A percentile compares a stretch with the other conserved stretches of the same genome.
phyloP scores from a whole-genome alignment of 148 eudicot species.

The Silene conica region DNA sequence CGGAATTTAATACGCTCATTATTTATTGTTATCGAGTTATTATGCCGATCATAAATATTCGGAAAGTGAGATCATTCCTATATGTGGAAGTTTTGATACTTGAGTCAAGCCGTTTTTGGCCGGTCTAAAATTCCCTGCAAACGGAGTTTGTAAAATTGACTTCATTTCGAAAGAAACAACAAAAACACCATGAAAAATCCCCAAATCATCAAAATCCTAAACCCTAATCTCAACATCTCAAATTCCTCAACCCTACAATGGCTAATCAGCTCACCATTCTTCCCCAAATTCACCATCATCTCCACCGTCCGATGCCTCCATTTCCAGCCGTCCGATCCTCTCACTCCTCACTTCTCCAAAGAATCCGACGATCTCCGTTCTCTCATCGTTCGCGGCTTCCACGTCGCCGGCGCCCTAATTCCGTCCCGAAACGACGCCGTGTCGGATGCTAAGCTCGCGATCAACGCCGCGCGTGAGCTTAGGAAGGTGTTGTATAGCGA shows the following conservation, averaged over 20 bases:
- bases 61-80: no score
- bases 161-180: background rate
- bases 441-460: slow-evolving; percentile 45
- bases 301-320: slow-evolving; percentile 84
- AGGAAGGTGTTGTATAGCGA: slow-evolving; percentile 37
- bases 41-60: no score
- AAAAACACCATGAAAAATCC: slow-evolving; percentile 9
- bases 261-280: slow-evolving; percentile 78
- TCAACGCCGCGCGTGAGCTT: slow-evolving; percentile 41
- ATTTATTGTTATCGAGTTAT: no score
- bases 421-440: slow-evolving; percentile 32
- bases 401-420: slow-evolving; percentile 77
- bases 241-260: slow-evolving; percentile 52
- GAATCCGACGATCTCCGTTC: slow-evolving; percentile 53
- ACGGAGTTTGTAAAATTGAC: background rate
- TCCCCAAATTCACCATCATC: slow-evolving; percentile 50
- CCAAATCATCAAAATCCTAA: slow-evolving; percentile 38
- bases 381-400: slow-evolving; percentile 64
- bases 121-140: background rate
- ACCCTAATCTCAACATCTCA: slow-evolving; percentile 35
- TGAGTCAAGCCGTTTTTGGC: no score
- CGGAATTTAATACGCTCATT: no score
- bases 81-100: no score
- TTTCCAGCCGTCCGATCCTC: slow-evolving; percentile 35
- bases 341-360: slow-evolving; percentile 24